A percentile compares a stretch with the other conserved stretches of the same genome.
Evolutionary conservation across 75 land plant genomes (phyloP).

Genomic region (Cryptomeria japonica): DNA sequence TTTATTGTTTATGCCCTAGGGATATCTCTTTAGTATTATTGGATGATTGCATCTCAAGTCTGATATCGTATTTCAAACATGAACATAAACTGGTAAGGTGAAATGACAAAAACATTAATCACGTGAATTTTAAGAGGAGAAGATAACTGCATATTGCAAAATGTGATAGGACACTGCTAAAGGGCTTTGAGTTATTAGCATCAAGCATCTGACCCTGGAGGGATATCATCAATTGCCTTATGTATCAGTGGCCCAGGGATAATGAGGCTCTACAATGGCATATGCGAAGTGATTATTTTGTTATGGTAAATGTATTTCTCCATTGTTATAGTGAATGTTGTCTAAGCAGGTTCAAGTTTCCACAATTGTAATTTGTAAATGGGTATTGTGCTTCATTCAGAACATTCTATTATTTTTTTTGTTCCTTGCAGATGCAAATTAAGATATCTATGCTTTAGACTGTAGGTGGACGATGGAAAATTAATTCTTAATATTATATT

Average conservation of each 20-base stretch:
- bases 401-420: background rate
- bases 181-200: background rate
- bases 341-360: background rate
- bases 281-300: background rate
- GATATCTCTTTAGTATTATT: background rate
- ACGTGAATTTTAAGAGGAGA: background rate
- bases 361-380: background rate
- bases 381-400: background rate
- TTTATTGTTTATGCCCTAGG: background rate
- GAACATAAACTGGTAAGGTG: background rate
- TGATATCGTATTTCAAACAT: background rate
- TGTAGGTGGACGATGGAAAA: background rate
- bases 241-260: background rate
- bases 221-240: background rate
- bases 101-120: background rate
- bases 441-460: background rate
- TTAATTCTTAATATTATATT: background rate
- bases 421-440: background rate
- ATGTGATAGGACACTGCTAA: no score
- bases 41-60: background rate
- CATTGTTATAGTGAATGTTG: background rate
- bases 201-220: background rate
- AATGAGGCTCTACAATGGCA: background rate
- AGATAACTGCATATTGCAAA: background rate
- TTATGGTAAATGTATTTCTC: background rate